phyloP scores from a whole-genome alignment of 768 basidiomycete genomes.

The Russula emetica region DNA sequence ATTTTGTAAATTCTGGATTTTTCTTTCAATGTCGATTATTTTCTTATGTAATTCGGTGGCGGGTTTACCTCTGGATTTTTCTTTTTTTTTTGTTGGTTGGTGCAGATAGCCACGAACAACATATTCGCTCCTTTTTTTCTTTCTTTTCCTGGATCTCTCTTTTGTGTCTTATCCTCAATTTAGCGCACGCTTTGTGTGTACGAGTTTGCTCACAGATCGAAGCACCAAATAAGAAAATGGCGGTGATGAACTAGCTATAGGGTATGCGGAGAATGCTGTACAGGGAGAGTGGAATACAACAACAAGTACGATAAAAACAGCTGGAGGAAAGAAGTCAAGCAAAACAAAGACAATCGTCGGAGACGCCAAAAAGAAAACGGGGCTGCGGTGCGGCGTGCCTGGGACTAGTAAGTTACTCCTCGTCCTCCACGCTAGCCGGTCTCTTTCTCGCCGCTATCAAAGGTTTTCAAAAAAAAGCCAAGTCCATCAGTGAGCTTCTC shows the following conservation, averaged over 20 bases:
- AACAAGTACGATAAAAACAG: not conserved
- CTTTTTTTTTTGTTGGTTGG: not conserved
- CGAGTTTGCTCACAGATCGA: constrained; percentile 2
- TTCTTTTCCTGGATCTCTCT: not conserved
- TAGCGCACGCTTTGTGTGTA: not conserved
- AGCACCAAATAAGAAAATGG: not conserved
- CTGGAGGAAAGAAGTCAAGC: not conserved
- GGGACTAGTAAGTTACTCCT: constrained; percentile 6
- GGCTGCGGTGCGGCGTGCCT: not conserved
- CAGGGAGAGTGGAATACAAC: not conserved
- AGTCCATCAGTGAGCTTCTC: not conserved
- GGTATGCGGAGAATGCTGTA: not conserved
- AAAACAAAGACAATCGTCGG: not conserved
- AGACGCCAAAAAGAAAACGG: not conserved
- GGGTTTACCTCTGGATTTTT: not conserved
- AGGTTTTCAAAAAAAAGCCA: too few relatives aligned
- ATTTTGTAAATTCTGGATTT: not conserved
- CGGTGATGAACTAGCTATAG: not conserved
- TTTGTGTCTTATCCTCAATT: not conserved
- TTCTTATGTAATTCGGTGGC: not conserved
- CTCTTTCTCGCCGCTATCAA: constrained; percentile 13
- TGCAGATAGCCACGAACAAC: constrained; percentile 5
- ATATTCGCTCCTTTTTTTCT: not conserved
- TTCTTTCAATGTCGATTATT: not conserved
- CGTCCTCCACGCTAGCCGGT: constrained; percentile 15